phyloP scores from a whole-genome alignment of 176 grass and related monocot genomes.

The Ampelocalamus luodianensis region DNA sequence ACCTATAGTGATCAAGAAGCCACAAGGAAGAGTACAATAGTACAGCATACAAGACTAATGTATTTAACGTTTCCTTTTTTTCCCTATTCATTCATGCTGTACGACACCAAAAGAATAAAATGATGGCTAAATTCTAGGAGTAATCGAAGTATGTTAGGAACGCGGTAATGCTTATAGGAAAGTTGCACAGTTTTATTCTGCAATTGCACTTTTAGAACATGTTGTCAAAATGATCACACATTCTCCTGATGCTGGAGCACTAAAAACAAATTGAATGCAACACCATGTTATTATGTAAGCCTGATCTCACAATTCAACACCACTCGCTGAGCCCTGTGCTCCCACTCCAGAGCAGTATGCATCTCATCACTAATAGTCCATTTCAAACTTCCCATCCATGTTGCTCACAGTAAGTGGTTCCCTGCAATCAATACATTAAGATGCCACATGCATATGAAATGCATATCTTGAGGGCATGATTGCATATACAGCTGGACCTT shows the following conservation, averaged over 20 bases:
- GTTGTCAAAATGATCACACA: neutral
- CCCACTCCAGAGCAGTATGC: neutral
- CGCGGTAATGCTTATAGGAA: neutral
- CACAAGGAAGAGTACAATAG: neutral
- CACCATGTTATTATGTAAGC: neutral
- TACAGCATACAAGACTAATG: constrained; percentile 1
- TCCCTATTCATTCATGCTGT: neutral
- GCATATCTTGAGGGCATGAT: neutral
- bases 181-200: neutral
- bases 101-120: constrained; percentile 18
- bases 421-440: neutral
- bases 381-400: neutral
- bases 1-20: neutral
- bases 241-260: constrained; percentile 6
- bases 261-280: neutral
- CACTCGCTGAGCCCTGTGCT: neutral
- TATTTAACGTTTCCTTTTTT: neutral
- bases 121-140: constrained; percentile 23
- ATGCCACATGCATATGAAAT: neutral
- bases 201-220: neutral
- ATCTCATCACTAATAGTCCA: neutral
- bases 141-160: neutral
- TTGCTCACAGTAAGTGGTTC: constrained; percentile 4
- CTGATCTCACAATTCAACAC: neutral
- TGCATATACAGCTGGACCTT: neutral